These are phyloP conservation scores for Alternaria sp. DNA, from an alignment of 2,329 filamentous ascomycete species.

Conservation along the genomic window DNA sequence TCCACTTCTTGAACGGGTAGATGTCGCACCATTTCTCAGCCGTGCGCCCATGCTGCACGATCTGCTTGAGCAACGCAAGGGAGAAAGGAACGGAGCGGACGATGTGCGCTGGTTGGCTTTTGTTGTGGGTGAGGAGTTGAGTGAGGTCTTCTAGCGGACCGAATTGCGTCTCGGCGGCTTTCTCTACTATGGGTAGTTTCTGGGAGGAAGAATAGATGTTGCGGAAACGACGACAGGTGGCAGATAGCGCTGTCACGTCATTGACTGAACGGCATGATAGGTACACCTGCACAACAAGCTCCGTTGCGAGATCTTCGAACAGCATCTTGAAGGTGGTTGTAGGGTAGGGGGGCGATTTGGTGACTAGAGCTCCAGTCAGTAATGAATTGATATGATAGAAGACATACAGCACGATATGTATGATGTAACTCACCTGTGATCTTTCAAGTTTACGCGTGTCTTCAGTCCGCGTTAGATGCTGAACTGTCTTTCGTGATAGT, in stretches of 20 bases:
- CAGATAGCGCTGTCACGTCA: conserved; percentile 62
- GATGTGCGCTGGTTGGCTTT: conserved; percentile 64
- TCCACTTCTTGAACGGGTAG: conserved; percentile 70
- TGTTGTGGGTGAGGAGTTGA: conserved; percentile 67
- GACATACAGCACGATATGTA: not conserved
- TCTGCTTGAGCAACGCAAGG: conserved; percentile 61
- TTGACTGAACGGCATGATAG: conserved; percentile 59
- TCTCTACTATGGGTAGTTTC: conserved; percentile 61
- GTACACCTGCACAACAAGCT: conserved; percentile 65
- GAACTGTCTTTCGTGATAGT: not conserved
- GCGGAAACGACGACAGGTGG: conserved; percentile 62
- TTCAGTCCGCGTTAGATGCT: not conserved
- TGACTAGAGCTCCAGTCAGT: conserved; percentile 3
- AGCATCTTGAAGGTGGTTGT: conserved; percentile 53
- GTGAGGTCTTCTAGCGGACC: conserved; percentile 65
- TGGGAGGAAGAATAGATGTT: conserved; percentile 60
- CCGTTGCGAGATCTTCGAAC: conserved; percentile 63
- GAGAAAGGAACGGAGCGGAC: conserved; percentile 61
- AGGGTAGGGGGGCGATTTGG: not conserved
- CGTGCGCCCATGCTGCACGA: conserved; percentile 60
- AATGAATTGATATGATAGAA: not conserved
- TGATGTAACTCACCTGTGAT: conserved; percentile 9
- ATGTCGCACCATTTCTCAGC: conserved; percentile 66
- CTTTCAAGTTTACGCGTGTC: conserved; percentile 4
- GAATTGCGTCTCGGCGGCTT: conserved; percentile 62